Conservation (phyloP, 768 basidiomycete genomes). For the Rubroboletus satanas region DNA sequence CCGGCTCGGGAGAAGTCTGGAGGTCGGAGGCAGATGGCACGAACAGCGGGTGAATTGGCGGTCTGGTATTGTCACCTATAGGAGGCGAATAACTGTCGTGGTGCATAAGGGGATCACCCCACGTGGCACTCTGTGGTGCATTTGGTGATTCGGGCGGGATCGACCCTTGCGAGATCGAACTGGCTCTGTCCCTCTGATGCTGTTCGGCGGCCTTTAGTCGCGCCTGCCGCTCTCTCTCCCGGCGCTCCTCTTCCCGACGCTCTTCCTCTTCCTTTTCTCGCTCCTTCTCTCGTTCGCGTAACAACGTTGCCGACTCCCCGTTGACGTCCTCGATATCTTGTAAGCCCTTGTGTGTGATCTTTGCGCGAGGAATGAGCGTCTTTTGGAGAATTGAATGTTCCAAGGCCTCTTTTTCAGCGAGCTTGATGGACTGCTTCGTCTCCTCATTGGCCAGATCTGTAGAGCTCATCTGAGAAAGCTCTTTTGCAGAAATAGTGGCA, state of each 20-base stretch:
- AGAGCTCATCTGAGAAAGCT: slow-evolving; percentile 80
- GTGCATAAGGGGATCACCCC: slow-evolving; percentile 58
- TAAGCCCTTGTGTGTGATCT: slow-evolving; percentile 90
- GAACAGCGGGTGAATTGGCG: slow-evolving; percentile 35
- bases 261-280: slow-evolving; percentile 65
- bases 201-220: slow-evolving; percentile 49
- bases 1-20: slow-evolving; percentile 45
- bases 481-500: slow-evolving; percentile 59
- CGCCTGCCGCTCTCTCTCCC: slow-evolving; percentile 66
- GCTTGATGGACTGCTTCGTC: slow-evolving; percentile 75
- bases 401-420: slow-evolving; percentile 77
- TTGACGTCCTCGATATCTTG: slow-evolving; percentile 84
- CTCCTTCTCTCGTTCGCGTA: slow-evolving; percentile 50
- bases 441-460: slow-evolving; percentile 89
- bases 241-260: slow-evolving; percentile 50
- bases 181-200: slow-evolving; percentile 44
- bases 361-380: slow-evolving; percentile 60
- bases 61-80: slow-evolving; percentile 23
- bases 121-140: slow-evolving; percentile 43
- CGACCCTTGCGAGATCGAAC: slow-evolving; percentile 48
- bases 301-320: slow-evolving; percentile 42
- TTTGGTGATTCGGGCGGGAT: slow-evolving; percentile 71
- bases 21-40: slow-evolving; percentile 39
- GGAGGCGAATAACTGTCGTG: slow-evolving; percentile 25
- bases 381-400: slow-evolving; percentile 82